Conservation (phyloP, 2,329 filamentous ascomycete species). For the Fonsecaea monophora region DNA sequence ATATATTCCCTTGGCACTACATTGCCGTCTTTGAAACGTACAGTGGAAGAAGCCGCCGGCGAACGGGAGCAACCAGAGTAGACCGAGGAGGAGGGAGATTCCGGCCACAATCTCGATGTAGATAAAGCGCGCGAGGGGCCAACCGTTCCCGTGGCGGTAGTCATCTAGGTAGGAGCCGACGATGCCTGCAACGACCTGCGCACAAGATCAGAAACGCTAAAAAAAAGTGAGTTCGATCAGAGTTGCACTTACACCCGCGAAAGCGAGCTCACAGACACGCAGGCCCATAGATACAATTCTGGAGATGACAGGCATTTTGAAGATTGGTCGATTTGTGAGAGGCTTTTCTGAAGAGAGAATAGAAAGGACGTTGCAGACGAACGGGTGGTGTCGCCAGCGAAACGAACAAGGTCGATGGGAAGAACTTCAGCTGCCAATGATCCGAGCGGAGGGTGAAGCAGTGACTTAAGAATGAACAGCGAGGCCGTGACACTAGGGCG, state of each 20-base stretch:
- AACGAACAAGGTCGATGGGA: background rate
- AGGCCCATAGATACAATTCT: constrained; percentile 64
- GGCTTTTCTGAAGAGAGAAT: constrained; percentile 7
- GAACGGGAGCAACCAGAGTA: constrained; percentile 77
- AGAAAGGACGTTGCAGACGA: background rate
- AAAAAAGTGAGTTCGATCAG: background rate
- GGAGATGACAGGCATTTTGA: constrained; percentile 48
- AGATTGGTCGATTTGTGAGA: background rate
- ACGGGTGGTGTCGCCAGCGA: background rate
- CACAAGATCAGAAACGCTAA: constrained; percentile 30
- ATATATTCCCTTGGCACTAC: background rate
- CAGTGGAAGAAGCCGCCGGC: constrained; percentile 71
- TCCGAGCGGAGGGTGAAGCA: background rate
- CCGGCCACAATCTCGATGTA: constrained; percentile 76
- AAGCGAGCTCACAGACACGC: constrained; percentile 69
- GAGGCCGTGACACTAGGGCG: background rate
- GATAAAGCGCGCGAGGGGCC: constrained; percentile 71
- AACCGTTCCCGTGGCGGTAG: constrained; percentile 44
- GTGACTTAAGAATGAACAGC: background rate
- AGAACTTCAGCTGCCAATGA: background rate
- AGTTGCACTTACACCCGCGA: constrained; percentile 64
- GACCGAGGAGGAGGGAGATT: constrained; percentile 69
- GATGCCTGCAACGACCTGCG: constrained; percentile 67
- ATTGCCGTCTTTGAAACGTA: background rate
- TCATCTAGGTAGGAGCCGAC: constrained; percentile 69